Evolutionary conservation across 305 asterid genomes (phyloP), one percentile per base, ranked within the genome.

Genomic region (Fraxinus sp.): DNA sequence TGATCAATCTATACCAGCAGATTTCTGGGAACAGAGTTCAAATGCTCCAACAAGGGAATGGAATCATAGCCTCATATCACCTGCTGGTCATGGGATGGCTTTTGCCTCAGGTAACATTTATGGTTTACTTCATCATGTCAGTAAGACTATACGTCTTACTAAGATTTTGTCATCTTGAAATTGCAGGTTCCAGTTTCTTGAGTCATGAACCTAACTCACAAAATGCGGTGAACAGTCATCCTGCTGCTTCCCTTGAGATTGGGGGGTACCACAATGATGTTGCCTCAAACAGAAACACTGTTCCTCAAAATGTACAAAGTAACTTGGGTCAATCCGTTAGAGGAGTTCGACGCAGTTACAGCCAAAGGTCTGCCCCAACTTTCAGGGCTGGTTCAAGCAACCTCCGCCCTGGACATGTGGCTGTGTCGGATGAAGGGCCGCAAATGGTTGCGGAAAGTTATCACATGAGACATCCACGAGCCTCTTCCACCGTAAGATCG

Each of bases 371-470:
- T 73, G 66, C 79, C 80, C 92, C 92, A 77, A 76, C 87, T 81
- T 84, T 85, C 79, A 79, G 93, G 90, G 87, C 90, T 82, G 83
- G 93, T 26, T 91, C 97, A 59, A 90, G 92, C 88, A 89, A 82
- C 84, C 81, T 80, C 84, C 90, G 78, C 59, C 85, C 86, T 26
- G 94, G 92, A 78, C 90, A 84, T 82, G 82, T 83, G 70, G 86
- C 86, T 80, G 80, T 89, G 64, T 68, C 90, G 78, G 91, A 89
- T 70, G 97, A 93, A 74, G 94, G 92, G 81, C 79, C 82, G 62
- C 93, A 83, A 33, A 72, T 85, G 83, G 83, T 83, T 81, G 76
- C 91, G n/a, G 94, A 89, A 79, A 87, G 85, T 83, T 87, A 86
- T 84, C 78, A 90, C 77, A 74, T 90, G 28, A 85, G 94, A 80